Conservation (phyloP, 176 grass and related monocot genomes). For the Aegilops sharonensis region DNA sequence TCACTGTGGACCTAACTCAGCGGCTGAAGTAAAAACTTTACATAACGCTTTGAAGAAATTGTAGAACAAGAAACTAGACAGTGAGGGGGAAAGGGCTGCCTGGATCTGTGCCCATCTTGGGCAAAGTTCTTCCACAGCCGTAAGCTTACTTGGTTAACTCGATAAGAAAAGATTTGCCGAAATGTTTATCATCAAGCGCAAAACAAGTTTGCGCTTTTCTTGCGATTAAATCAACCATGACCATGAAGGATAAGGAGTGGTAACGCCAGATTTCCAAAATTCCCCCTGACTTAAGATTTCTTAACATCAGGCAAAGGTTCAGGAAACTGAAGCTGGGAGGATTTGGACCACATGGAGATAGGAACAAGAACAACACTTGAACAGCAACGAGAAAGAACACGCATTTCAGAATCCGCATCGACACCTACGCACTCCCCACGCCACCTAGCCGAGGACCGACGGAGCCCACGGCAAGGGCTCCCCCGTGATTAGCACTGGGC, state of each 20-base stretch:
- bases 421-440: background rate
- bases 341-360: too few relatives aligned
- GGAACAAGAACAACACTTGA: background rate
- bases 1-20: background rate
- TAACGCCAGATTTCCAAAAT: background rate
- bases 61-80: background rate
- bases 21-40: background rate
- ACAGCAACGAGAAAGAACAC: background rate
- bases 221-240: background rate
- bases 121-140: background rate
- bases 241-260: background rate
- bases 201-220: background rate
- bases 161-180: background rate
- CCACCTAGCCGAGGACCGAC: background rate
- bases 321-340: background rate
- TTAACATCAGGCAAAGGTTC: background rate
- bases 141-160: background rate
- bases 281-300: too few relatives aligned
- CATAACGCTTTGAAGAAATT: background rate
- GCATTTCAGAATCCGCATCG: slow-evolving; percentile 10
- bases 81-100: background rate
- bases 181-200: background rate
- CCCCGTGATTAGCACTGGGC: background rate
- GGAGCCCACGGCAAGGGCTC: background rate
- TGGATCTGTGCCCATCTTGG: slow-evolving; percentile 16